phyloP scores from a whole-genome alignment of 257 asterid species.

The Leonotis leonurus region DNA sequence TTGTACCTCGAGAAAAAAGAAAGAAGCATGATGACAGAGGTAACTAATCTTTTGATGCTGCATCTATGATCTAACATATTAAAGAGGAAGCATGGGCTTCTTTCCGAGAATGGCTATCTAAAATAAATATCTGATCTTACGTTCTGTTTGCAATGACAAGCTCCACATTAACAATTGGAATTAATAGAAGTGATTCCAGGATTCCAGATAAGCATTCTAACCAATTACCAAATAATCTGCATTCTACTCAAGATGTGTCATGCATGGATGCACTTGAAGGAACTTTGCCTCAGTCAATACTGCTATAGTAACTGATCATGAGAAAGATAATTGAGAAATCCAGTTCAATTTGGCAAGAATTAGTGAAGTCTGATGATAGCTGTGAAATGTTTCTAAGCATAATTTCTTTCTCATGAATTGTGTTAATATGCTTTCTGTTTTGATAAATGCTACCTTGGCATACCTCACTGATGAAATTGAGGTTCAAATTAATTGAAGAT shows the following conservation, averaged over 20 bases:
- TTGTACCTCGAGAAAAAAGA: conserved; percentile 84
- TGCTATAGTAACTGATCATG: neutral
- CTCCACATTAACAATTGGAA: neutral
- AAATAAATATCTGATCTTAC: neutral
- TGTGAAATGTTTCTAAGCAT: neutral
- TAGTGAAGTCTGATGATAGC: neutral
- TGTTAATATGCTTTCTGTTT: neutral
- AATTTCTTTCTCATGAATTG: neutral
- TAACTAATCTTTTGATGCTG: conserved; percentile 17
- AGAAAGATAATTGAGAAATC: neutral
- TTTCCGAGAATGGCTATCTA: neutral
- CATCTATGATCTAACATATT: no score
- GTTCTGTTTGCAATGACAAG: neutral
- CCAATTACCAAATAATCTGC: neutral
- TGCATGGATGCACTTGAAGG: neutral
- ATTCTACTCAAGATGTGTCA: neutral
- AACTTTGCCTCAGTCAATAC: neutral
- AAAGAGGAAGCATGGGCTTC: neutral
- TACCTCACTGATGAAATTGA: neutral
- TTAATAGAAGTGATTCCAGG: neutral
- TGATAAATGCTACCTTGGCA: neutral
- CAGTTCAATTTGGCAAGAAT: neutral
- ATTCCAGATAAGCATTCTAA: neutral
- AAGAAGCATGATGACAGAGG: conserved; percentile 95
- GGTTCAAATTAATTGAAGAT: neutral